Evolutionary conservation across 202 grass and related monocot species (phyloP).

Genomic region (Schoenoplectus triqueter): DNA sequence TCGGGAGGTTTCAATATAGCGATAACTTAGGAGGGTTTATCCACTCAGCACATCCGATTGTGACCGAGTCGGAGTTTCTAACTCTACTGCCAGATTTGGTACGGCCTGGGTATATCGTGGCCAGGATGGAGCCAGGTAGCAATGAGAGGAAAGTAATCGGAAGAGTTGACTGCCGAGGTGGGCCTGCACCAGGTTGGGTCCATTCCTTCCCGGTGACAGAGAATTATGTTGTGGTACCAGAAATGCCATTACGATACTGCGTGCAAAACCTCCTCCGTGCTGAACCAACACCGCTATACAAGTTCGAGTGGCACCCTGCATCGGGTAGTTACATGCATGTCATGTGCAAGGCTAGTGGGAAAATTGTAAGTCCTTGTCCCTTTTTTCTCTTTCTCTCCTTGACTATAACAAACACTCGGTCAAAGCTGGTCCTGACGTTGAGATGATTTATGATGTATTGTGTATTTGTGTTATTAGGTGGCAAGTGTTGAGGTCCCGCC

Average conservation of each 20-base stretch:
- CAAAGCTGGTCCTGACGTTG: background rate
- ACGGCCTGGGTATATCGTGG: conserved; percentile 70
- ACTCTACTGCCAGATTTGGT: conserved; percentile 85
- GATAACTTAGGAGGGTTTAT: conserved; percentile 75
- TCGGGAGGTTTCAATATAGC: conserved; percentile 79
- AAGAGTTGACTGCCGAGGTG: conserved; percentile 79
- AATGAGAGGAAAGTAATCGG: conserved; percentile 80
- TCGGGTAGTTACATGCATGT: conserved; percentile 92
- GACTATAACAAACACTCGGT: background rate
- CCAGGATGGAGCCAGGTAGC: conserved; percentile 73
- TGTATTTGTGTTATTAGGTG: conserved; percentile 46
- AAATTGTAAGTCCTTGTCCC: conserved; percentile 55
- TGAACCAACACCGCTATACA: conserved; percentile 96
- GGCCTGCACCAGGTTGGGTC: conserved; percentile 90
- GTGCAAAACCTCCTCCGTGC: conserved; percentile 82
- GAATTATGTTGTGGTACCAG: conserved; percentile 86
- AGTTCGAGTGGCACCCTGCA: conserved; percentile 90
- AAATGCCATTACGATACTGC: conserved; percentile 96
- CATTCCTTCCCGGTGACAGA: conserved; percentile 94
- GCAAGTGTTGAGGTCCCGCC: conserved; percentile 94
- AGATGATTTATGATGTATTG: conserved; percentile 20
- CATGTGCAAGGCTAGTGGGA: conserved; percentile 97
- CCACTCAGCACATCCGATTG: conserved; percentile 90
- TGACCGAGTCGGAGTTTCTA: conserved; percentile 80
- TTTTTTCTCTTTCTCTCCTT: background rate